A percentile compares a stretch with the other conserved stretches of the same genome.
phyloP scores from a whole-genome alignment of 495 filamentous ascomycete species.

The Penicillium cosmopolitanum region DNA sequence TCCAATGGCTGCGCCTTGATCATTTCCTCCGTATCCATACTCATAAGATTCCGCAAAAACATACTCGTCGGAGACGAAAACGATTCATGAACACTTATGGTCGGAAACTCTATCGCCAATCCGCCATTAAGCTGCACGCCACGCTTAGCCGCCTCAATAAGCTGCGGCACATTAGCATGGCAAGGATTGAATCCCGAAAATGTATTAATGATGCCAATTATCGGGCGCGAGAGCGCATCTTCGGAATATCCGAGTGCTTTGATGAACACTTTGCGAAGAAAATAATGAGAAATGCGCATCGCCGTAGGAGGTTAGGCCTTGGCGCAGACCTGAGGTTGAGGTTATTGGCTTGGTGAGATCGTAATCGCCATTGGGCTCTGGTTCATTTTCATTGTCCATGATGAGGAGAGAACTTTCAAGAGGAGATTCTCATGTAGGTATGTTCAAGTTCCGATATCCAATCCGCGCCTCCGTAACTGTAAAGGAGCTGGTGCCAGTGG shows the following conservation, averaged over 20 bases:
- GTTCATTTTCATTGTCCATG: conserved; percentile 7
- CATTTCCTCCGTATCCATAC: conserved; percentile 77
- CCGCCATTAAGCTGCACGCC: conserved; percentile 65
- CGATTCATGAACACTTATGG: conserved; percentile 65
- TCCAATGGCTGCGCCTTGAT: conserved; percentile 66
- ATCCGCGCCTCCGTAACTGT: background rate
- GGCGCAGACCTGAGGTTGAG: conserved; percentile 55
- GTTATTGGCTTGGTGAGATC: conserved; percentile 53
- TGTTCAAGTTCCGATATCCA: background rate
- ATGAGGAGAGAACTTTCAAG: background rate
- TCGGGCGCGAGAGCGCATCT: conserved; percentile 65
- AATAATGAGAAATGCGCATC: conserved; percentile 72
- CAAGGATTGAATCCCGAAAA: conserved; percentile 70
- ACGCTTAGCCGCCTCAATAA: conserved; percentile 66
- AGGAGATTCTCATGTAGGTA: background rate
- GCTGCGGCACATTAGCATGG: conserved; percentile 67
- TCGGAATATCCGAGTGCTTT: conserved; percentile 70
- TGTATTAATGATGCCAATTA: conserved; percentile 69
- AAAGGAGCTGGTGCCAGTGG: background rate
- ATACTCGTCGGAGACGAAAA: conserved; percentile 70
- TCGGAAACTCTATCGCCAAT: conserved; percentile 67
- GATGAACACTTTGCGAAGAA: conserved; percentile 69
- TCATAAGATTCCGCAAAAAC: conserved; percentile 70
- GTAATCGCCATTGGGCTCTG: conserved; percentile 49
- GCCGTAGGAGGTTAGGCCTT: conserved; percentile 67